Base-by-base conservation (phyloP, 2,329 filamentous ascomycete genomes). In the Trichoderma lentiforme region DNA sequence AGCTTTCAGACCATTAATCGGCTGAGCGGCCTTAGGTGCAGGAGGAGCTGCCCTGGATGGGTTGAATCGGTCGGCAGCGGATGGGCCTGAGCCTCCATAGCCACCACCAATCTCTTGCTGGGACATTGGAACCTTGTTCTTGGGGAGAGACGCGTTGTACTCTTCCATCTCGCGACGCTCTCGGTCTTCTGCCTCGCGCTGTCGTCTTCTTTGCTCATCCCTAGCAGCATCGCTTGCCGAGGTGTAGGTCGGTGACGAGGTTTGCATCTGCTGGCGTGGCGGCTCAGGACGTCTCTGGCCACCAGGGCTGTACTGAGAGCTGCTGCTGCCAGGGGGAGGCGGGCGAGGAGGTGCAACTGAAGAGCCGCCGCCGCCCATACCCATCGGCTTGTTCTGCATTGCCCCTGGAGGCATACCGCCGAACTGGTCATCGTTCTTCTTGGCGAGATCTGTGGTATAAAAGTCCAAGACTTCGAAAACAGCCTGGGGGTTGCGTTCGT, bases 401-500 rank as follows among this genome's bases (percentile, higher is more conserved):
- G 82, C 84, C 62, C 80, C 80, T 2, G 87, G 82, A 14, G 91
- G 86, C 67, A 92, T 84, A 77, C 88, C 91, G 30, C 91, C 83
- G 78, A 91, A 94, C 76, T 89, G 87, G 78, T 94, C 90, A 71
- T 94, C 90, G 65, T 89, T 87, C 74, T 91, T 86, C 84, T 94
- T 94, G 74, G 92, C 91, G 62, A 95, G 91, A 81, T 94, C 92
- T 1, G 92, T 93, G 2, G 92, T 93, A 83, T 95, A 95, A 83
- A 95, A 95, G 80, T 95, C 92, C 21, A 95, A 84, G 58, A 94
- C 93, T 79, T 95, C 93, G 70, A 94, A 91, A 30, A 90, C 92
- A 72, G 90, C 94, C 84, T 95, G 92, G 6, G 96, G 96, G 79
- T 99, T 98, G 79, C 96, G 95, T 83, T 97, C 94, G 82, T 98